Evolutionary conservation across 768 basidiomycete genomes (phyloP), one percentile per base, ranked within the genome.

Genomic region (Agaricus subrufescens): DNA sequence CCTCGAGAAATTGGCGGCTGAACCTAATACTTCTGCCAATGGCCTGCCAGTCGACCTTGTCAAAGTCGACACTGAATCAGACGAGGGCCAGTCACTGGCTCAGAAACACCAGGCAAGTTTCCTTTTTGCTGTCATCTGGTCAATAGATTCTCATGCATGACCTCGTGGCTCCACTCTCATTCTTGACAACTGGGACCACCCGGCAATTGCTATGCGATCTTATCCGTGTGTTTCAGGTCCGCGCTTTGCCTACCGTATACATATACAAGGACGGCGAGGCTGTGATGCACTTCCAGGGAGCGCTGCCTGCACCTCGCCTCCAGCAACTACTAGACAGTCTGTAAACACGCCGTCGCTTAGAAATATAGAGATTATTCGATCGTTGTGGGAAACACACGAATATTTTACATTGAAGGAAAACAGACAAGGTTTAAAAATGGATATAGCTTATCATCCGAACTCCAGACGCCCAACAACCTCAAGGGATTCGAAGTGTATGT

Each of bases 211-310:
- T 34, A 34, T 11, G 34, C 34, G 34, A 34, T 1, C 3, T 42
- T 27, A 48, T 34, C 30, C 25, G 50, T 26, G 23, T 29, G 43
- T 29, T 29, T 11, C 56, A 93, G 91, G 74, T 92, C 58, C 70
- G 75, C n/a, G 78, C 87, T 14, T 69, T 93, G n/a, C 90, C 90
- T 3, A 92, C 90, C 0, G 88, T 93, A 30, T 72, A 89, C 56
- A 90, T 88, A 3, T 91, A 91, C 72, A 79, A 75, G 55, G 77
- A 85, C 47, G 89, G 88, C 15, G 63, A 80, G 60, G 72, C 69
- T 1, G 72, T 85, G n/a, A 70, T 70, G 45, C 74, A 83, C 46
- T 92, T 93, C 62, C 72, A 83, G 1, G 89, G 86, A 46, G 83
- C 84, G 3, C 66, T 80, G 34, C 71, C 73, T 23, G 77, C 80